A percentile compares a stretch with the other conserved stretches of the same genome.
These are phyloP conservation scores for Erigeron philadelphicus DNA, from an alignment of 140 eudicot species.

Conservation along the genomic window DNA sequence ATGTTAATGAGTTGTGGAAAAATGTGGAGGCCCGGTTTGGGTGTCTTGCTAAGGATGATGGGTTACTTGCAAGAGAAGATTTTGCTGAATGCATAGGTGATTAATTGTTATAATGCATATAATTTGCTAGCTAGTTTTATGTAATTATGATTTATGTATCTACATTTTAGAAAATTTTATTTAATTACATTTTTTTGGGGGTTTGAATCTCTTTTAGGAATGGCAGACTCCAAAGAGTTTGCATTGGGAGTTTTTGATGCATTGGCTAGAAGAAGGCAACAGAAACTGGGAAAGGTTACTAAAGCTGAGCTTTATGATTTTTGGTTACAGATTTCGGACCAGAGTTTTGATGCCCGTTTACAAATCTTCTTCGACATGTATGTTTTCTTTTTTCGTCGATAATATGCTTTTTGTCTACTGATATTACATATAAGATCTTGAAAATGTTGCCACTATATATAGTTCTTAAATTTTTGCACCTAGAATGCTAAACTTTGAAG, in stretches of 20 bases:
- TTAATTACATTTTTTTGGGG: not conserved
- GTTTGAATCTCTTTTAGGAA: constrained; percentile 39
- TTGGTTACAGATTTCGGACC: constrained; percentile 90
- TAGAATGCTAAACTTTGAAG: not conserved
- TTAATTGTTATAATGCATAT: not conserved
- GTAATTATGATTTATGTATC: not conserved
- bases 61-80: constrained; percentile 61
- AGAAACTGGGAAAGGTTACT: constrained; percentile 47
- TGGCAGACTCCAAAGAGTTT: constrained; percentile 94
- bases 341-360: constrained; percentile 92
- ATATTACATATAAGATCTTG: not conserved
- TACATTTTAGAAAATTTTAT: not conserved
- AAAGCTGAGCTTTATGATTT: constrained; percentile 83
- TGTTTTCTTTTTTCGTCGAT: constrained; percentile 9
- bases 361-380: constrained; percentile 98
- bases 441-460: not conserved
- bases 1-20: constrained; percentile 51
- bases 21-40: constrained; percentile 66
- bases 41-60: constrained; percentile 55
- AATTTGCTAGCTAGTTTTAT: not conserved
- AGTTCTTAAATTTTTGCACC: not conserved
- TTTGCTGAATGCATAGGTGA: constrained; percentile 94
- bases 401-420: not conserved
- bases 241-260: constrained; percentile 87
- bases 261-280: constrained; percentile 70